Evolutionary conservation across 1,284 basidiomycete genomes (phyloP), one percentile per base, ranked within the genome.

Genomic region (Vanrija sp.): DNA sequence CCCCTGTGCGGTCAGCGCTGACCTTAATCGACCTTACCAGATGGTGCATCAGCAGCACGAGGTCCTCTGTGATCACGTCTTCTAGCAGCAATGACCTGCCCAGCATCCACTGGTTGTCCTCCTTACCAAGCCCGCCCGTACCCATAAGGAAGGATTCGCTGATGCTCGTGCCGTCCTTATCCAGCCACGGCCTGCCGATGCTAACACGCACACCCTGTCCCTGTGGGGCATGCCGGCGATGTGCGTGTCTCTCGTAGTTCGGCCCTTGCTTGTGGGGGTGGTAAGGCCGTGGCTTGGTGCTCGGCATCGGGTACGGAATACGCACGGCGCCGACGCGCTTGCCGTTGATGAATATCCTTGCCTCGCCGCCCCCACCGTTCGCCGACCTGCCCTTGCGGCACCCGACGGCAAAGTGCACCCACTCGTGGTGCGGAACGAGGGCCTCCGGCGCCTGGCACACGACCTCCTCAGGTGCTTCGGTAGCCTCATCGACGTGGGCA

Each of bases 31-130:
- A 14, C 60, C 72, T 61, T 50, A 74, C 71, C 28, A 77, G 63
- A 50, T 74, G 71, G 54, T 76, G 66, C 61, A 77, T 58, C 15
- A 77, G 62, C 52, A 74, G 52, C 2, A 72, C 66, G 21, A 77
- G 40, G 60, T 77, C 75, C 38, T 77, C 75, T 4, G 68, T 60
- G 1, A 75, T 49, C n/a, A 71, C 69, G 55, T 77, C 74, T 23
- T 72, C 72, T 25, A 76, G 51, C 19, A 75, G 48, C 38, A 75
- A 48, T 0, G 62, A 57, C 14, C 72, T 58, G 4, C 72, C 74
- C 3, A 77, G 60, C 55, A 72, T 65, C 71, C 72, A 75, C 44
- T 75, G 69, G 54, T 73, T 77, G 28, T 65, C 67, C 46, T 76
- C 74, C 23, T 42, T 21, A 12, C 34, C 34, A 8, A 34, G 12